phyloP scores from a whole-genome alignment of 208 protist genomes.

The Leishmania mexicana region DNA sequence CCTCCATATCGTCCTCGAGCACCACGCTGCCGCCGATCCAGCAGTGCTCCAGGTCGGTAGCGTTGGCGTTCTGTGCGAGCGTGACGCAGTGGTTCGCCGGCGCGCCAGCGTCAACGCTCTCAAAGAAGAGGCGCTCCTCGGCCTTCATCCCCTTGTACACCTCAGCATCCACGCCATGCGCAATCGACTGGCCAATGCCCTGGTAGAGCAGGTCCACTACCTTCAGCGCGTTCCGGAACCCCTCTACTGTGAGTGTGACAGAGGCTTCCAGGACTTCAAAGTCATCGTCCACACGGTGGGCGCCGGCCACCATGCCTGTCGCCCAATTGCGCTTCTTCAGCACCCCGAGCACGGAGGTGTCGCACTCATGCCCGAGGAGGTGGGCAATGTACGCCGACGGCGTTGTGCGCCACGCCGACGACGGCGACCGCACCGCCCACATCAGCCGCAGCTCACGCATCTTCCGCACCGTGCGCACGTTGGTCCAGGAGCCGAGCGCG shows the following conservation, averaged over 20 bases:
- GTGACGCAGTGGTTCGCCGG: slow-evolving; percentile 45
- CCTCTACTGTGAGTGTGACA: slow-evolving; percentile 60
- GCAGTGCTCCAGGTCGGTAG: slow-evolving; percentile 50
- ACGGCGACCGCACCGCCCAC: slow-evolving; percentile 57
- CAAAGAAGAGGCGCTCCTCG: slow-evolving; percentile 57
- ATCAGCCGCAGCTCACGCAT: slow-evolving; percentile 47
- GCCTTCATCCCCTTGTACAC: slow-evolving; percentile 71
- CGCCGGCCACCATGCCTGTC: slow-evolving; percentile 72
- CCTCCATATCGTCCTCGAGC: slow-evolving; percentile 62
- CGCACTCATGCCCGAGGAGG: slow-evolving; percentile 94
- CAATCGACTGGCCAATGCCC: slow-evolving; percentile 52
- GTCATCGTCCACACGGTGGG: slow-evolving; percentile 62
- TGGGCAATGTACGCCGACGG: slow-evolving; percentile 84
- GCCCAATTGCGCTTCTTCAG: slow-evolving; percentile 77
- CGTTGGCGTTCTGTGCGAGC: slow-evolving; percentile 48
- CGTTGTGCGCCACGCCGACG: slow-evolving; percentile 52
- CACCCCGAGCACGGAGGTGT: slow-evolving; percentile 85
- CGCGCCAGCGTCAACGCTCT: slow-evolving; percentile 43
- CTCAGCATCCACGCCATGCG: slow-evolving; percentile 44
- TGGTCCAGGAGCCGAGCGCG: slow-evolving; percentile 42
- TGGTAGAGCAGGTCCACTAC: slow-evolving; percentile 69
- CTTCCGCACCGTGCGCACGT: slow-evolving; percentile 70
- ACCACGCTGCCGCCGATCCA: slow-evolving; percentile 45
- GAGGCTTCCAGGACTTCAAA: slow-evolving; percentile 46
- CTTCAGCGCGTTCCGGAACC: slow-evolving; percentile 51